Conservation (phyloP, 352 stramenopile species). For the Thraustotheca clavata region DNA sequence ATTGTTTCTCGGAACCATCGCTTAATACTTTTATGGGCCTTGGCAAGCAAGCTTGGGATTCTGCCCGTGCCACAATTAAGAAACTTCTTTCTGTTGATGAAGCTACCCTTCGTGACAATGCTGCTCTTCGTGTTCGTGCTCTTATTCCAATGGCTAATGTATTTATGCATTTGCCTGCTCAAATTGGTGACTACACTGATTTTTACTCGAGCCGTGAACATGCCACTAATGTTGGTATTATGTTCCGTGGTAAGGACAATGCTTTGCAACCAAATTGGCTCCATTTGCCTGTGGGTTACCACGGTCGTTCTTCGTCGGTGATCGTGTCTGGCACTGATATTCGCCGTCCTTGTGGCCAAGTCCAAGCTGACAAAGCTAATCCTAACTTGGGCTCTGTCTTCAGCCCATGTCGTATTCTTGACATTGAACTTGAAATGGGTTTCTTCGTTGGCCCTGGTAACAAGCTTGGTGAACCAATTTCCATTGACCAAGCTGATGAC, state of each 20-base stretch:
- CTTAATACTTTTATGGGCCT: constrained; percentile 93
- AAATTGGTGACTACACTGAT: constrained; percentile 96
- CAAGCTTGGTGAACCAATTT: constrained; percentile 79
- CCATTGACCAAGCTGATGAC: constrained; percentile 86
- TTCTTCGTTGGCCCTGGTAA: constrained; percentile 91
- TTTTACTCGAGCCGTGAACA: constrained; percentile 97
- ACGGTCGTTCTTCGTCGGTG: constrained; percentile 91
- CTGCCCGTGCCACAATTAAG: constrained; percentile 79
- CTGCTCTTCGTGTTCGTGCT: constrained; percentile 52
- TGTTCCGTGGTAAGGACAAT: constrained; percentile 92
- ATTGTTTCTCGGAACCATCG: constrained; percentile 61
- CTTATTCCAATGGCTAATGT: constrained; percentile 71
- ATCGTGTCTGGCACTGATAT: constrained; percentile 78
- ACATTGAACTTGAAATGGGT: constrained; percentile 97
- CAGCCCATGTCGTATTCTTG: constrained; percentile 84
- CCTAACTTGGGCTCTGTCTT: constrained; percentile 89
- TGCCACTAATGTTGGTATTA: constrained; percentile 92
- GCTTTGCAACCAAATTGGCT: constrained; percentile 96
- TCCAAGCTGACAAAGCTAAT: constrained; percentile 87
- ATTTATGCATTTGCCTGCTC: constrained; percentile 88
- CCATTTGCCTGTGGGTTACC: constrained; percentile 96
- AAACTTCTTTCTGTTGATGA: constrained; percentile 72
- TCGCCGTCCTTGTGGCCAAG: constrained; percentile 84
- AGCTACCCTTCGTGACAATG: constrained; percentile 72
- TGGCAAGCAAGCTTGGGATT: constrained; percentile 78